These are phyloP conservation scores for Metarhizium sp. DNA, from an alignment of 2,329 filamentous ascomycete species.

Conservation along the genomic window DNA sequence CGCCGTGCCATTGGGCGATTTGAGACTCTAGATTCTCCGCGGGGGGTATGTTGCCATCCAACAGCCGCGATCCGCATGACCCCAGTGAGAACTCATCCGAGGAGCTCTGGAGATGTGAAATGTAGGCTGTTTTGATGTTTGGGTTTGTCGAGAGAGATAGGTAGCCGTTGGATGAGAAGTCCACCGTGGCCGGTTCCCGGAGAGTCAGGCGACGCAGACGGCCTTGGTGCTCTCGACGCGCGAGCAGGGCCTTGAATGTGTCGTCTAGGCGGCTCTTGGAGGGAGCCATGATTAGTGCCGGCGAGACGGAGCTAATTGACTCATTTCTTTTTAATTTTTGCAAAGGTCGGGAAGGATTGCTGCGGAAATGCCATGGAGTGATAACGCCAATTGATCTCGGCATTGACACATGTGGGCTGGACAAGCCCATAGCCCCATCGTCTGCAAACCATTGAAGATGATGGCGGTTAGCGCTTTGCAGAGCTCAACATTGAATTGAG, in stretches of 20 bases:
- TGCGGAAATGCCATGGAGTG: neutral
- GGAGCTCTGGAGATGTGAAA: conserved; percentile 28
- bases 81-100: conserved; percentile 23
- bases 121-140: conserved; percentile 52
- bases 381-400: neutral
- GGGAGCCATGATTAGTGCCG: conserved; percentile 3
- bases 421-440: neutral
- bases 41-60: conserved; percentile 39
- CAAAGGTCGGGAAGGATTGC: neutral
- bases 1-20: conserved; percentile 38
- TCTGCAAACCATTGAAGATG: neutral
- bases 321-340: neutral
- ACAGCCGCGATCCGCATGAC: conserved; percentile 42
- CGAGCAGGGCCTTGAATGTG: conserved; percentile 16
- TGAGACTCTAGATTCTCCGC: conserved; percentile 35
- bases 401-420: neutral
- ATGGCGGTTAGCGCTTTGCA: no score
- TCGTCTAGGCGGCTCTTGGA: conserved; percentile 15
- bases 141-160: conserved; percentile 58
- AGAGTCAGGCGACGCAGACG: conserved; percentile 39
- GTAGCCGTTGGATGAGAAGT: conserved; percentile 73
- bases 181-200: conserved; percentile 57
- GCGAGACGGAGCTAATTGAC: neutral
- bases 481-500: no score
- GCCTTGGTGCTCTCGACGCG: conserved; percentile 20